Evolutionary conservation across 257 asterid genomes (phyloP).

Genomic region (Solanum sitiens): DNA sequence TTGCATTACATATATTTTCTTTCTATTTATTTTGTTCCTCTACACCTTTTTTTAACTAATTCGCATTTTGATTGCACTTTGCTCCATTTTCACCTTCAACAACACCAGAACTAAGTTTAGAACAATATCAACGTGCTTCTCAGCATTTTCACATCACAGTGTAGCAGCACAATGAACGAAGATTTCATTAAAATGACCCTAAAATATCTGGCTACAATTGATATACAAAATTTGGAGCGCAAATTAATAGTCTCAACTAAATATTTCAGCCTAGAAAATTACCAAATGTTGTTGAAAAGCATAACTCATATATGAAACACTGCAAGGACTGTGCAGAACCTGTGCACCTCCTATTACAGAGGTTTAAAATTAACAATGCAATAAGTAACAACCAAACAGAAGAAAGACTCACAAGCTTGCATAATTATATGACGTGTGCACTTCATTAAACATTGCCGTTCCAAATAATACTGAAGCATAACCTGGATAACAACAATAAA

Average conservation of each 20-base stretch:
- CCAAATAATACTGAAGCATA: conserved; percentile 63
- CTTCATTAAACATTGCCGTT: conserved; percentile 86
- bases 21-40: not conserved
- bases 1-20: not conserved
- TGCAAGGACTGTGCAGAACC: not conserved
- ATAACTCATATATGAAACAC: not conserved
- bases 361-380: not conserved
- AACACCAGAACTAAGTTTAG: not conserved
- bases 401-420: conserved; percentile 61
- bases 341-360: not conserved
- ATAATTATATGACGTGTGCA: conserved; percentile 73
- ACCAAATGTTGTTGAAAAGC: not conserved
- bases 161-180: not conserved
- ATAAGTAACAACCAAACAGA: conserved; percentile 5
- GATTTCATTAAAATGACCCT: not conserved
- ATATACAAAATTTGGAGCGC: not conserved
- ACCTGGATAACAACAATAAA: conserved; percentile 35
- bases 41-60: not conserved
- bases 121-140: not conserved
- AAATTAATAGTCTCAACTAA: not conserved
- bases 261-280: not conserved
- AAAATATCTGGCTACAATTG: not conserved
- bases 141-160: not conserved
- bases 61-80: not conserved
- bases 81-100: not conserved